These are phyloP conservation scores for Fraxinus floribunda DNA, from an alignment of 305 asterid genomes.

Conservation along the genomic window DNA sequence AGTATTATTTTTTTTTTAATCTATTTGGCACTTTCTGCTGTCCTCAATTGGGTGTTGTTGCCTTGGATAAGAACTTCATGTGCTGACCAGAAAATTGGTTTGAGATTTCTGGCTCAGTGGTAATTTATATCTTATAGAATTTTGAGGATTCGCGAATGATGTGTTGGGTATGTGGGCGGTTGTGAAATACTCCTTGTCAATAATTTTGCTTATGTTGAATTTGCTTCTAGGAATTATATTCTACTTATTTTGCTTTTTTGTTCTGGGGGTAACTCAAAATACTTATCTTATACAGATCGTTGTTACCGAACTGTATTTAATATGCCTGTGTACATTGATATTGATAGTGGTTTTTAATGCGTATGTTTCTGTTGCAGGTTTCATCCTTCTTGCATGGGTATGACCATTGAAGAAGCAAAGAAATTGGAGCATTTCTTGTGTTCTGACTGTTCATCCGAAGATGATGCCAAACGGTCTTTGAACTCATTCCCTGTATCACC, in stretches of 20 bases:
- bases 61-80: not conserved
- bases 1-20: not conserved
- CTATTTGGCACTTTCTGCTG: not conserved
- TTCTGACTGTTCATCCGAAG: slow-evolving; percentile 76
- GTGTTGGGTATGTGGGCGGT: not conserved
- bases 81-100: not conserved
- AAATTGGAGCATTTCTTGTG: slow-evolving; percentile 74
- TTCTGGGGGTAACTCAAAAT: not conserved
- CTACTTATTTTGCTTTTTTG: not conserved
- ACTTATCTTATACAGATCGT: not conserved
- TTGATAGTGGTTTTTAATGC: slow-evolving; percentile 13
- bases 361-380: slow-evolving; percentile 51
- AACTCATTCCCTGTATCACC: slow-evolving; percentile 62
- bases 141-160: not conserved
- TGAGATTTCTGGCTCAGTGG: not conserved
- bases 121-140: not conserved
- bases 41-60: not conserved
- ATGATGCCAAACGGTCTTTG: slow-evolving; percentile 63
- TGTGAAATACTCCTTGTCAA: not conserved
- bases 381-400: slow-evolving; percentile 89
- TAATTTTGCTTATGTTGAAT: not conserved
- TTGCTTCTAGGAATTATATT: not conserved
- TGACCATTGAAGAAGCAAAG: slow-evolving; percentile 80
- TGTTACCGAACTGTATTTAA: not conserved
- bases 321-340: not conserved